Evolutionary conservation across 2,329 filamentous ascomycete species (phyloP).

Genomic region (Fonsecaea erecta): DNA sequence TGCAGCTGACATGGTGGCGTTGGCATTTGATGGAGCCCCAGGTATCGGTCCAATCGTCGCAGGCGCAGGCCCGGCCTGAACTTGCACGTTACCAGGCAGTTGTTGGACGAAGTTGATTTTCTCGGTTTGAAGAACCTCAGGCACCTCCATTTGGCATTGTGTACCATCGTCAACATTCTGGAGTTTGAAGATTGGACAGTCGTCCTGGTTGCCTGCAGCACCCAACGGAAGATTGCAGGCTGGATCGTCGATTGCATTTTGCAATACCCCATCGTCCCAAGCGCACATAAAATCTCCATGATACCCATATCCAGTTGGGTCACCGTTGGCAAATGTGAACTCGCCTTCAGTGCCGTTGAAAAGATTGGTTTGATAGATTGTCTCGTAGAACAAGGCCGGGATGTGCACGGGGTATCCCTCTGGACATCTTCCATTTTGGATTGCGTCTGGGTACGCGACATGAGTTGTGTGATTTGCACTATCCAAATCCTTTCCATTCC

Average conservation of each 20-base stretch:
- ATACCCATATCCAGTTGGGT: slow-evolving; percentile 58
- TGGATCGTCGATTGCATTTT: slow-evolving; percentile 65
- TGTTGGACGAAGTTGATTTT: slow-evolving; percentile 58
- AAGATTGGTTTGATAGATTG: slow-evolving; percentile 75
- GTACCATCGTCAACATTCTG: slow-evolving; percentile 59
- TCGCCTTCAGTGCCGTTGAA: slow-evolving; percentile 67
- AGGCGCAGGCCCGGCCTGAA: slow-evolving; percentile 53
- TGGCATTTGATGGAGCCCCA: slow-evolving; percentile 12
- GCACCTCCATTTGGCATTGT: slow-evolving; percentile 67
- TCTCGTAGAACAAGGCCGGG: slow-evolving; percentile 80
- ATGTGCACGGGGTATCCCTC: slow-evolving; percentile 69
- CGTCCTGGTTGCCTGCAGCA: slow-evolving; percentile 67
- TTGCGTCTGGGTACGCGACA: slow-evolving; percentile 76
- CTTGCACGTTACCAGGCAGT: slow-evolving; percentile 65
- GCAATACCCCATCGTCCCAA: slow-evolving; percentile 62
- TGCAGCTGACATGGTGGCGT: slow-evolving; percentile 11
- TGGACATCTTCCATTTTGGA: slow-evolving; percentile 79
- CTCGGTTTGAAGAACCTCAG: slow-evolving; percentile 61
- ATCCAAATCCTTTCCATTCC: slow-evolving; percentile 71
- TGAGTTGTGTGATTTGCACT: slow-evolving; percentile 63
- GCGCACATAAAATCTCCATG: slow-evolving; percentile 48
- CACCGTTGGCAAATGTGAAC: slow-evolving; percentile 69
- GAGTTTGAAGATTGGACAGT: slow-evolving; percentile 76
- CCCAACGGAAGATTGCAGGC: slow-evolving; percentile 67
- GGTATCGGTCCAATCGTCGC: slow-evolving; percentile 37